phyloP scores from a whole-genome alignment of 768 basidiomycete species.

The Hygrophoropsis aurantiaca region DNA sequence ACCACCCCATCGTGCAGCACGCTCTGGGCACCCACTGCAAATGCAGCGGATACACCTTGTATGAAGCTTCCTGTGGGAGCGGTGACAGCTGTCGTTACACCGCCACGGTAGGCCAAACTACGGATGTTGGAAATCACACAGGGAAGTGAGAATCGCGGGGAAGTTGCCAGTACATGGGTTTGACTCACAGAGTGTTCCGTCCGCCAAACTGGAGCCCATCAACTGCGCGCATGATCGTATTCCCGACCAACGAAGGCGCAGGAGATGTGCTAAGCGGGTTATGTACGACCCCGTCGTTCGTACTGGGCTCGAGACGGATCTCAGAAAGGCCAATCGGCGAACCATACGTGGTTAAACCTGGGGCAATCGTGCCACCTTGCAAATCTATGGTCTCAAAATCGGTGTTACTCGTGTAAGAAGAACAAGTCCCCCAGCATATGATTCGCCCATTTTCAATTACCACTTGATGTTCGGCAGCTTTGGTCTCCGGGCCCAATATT shows the following conservation, averaged over 20 bases:
- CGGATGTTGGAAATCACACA: neutral
- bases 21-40: slow-evolving; percentile 56
- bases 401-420: slow-evolving; percentile 12
- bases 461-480: slow-evolving; percentile 22
- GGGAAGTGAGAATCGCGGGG: neutral
- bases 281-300: slow-evolving; percentile 62
- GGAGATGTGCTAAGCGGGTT: slow-evolving; percentile 50
- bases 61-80: slow-evolving; percentile 48
- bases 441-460: slow-evolving; percentile 52
- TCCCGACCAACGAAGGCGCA: slow-evolving; percentile 51
- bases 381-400: slow-evolving; percentile 53
- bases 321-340: slow-evolving; percentile 69
- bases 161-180: slow-evolving; percentile 1
- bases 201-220: slow-evolving; percentile 75
- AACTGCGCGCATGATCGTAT: slow-evolving; percentile 59
- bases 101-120: slow-evolving; percentile 65
- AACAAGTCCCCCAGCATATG: slow-evolving; percentile 45
- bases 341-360: slow-evolving; percentile 73
- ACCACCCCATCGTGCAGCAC: slow-evolving; percentile 62
- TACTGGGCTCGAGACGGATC: slow-evolving; percentile 66
- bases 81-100: slow-evolving; percentile 63
- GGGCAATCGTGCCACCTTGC: slow-evolving; percentile 66
- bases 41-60: slow-evolving; percentile 60
- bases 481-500: slow-evolving; percentile 24
- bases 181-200: slow-evolving; percentile 67